A percentile compares a stretch with the other conserved stretches of the same genome.
Conservation (phyloP, 768 basidiomycete species). For the Multifurca ochricompacta region DNA sequence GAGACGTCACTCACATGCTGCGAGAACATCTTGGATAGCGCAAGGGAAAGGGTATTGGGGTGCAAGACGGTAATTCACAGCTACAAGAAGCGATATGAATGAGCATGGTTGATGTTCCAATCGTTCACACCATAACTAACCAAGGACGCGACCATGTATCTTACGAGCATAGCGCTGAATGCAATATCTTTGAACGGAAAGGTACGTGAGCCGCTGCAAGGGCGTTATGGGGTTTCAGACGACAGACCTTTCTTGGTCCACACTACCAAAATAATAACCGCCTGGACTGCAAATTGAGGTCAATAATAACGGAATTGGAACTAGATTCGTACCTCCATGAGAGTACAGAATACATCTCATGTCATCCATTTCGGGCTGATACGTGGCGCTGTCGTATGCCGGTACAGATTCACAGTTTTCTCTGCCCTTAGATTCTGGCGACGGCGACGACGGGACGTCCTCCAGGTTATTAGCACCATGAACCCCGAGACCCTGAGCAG, state of each 20-base stretch:
- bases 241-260: slow-evolving; percentile 62
- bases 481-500: background rate
- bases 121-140: slow-evolving; percentile 30
- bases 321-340: slow-evolving; percentile 53
- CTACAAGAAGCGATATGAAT: slow-evolving; percentile 29
- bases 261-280: slow-evolving; percentile 79
- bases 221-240: background rate
- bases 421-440: slow-evolving; percentile 11
- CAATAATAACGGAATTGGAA: slow-evolving; percentile 6
- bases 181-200: slow-evolving; percentile 40
- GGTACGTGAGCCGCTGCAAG: background rate
- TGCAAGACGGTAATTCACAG: slow-evolving; percentile 78
- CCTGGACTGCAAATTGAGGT: slow-evolving; percentile 33
- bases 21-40: slow-evolving; percentile 80
- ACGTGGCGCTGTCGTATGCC: slow-evolving; percentile 28
- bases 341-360: slow-evolving; percentile 78
- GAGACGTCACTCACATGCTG: slow-evolving; percentile 58
- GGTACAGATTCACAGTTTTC: too few relatives aligned
- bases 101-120: slow-evolving; percentile 2
- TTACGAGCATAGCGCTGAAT: slow-evolving; percentile 86
- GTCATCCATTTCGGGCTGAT: slow-evolving; percentile 70
- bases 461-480: background rate
- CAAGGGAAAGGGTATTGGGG: slow-evolving; percentile 98
- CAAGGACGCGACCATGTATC: slow-evolving; percentile 84
- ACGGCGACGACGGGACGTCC: background rate